phyloP scores from a whole-genome alignment of 73 alveolate species.

The Diophrys sp. region DNA sequence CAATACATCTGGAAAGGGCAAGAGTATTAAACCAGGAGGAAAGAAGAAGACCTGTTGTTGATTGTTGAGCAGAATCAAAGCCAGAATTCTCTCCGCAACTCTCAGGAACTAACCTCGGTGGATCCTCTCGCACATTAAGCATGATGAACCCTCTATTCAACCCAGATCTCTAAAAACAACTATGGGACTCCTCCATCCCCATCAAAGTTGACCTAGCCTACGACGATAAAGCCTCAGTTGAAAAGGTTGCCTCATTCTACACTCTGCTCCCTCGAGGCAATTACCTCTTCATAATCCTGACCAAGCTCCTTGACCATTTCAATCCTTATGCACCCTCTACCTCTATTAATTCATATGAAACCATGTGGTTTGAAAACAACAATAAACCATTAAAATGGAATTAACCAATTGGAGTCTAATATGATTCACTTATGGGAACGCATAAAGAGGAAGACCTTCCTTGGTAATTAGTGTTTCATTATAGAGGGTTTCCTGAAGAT shows the following conservation, averaged over 20 bases:
- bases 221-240: conserved; percentile 16
- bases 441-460: conserved; percentile 38
- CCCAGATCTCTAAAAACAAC: not conserved
- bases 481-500: conserved; percentile 20
- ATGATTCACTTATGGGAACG: conserved; percentile 37
- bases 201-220: conserved; percentile 29
- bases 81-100: too few relatives aligned
- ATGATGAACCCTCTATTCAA: not conserved
- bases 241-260: conserved; percentile 22
- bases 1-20: too few relatives aligned
- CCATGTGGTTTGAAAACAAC: conserved; percentile 47
- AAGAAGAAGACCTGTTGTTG: not conserved
- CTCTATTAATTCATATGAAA: conserved; percentile 8
- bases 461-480: conserved; percentile 46
- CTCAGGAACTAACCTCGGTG: too few relatives aligned
- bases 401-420: conserved; percentile 43
- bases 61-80: too few relatives aligned
- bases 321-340: conserved; percentile 24
- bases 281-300: conserved; percentile 32
- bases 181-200: conserved; percentile 49
- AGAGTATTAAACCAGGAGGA: too few relatives aligned
- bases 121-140: too few relatives aligned
- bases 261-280: conserved; percentile 39
- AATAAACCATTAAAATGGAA: conserved; percentile 43
- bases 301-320: conserved; percentile 24